Evolutionary conservation across 2,329 filamentous ascomycete species (phyloP).

Genomic region (Aspergillus sp.): DNA sequence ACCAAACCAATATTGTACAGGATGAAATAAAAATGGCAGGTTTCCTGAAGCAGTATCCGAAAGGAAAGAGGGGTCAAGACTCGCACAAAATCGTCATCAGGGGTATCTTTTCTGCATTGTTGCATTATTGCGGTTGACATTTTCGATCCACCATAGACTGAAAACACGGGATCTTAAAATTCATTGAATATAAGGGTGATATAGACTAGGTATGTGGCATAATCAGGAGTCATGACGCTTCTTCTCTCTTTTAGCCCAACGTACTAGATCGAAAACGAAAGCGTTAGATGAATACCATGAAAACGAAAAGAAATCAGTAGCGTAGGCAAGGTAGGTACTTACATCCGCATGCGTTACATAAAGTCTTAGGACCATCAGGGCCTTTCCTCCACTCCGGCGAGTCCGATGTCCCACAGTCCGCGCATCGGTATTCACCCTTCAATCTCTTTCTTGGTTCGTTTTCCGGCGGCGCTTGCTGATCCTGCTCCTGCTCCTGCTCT

Average conservation of each 20-base stretch:
- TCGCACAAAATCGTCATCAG: background rate
- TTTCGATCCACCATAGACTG: background rate
- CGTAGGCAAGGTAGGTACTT: slow-evolving; percentile 32
- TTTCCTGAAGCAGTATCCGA: background rate
- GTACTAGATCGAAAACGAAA: slow-evolving; percentile 39
- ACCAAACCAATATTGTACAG: background rate
- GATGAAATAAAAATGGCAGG: background rate
- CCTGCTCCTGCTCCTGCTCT: background rate
- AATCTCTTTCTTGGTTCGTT: slow-evolving; percentile 82
- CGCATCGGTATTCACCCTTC: slow-evolving; percentile 94
- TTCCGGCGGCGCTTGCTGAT: slow-evolving; percentile 48
- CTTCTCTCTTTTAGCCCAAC: slow-evolving; percentile 73
- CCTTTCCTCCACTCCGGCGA: slow-evolving; percentile 97
- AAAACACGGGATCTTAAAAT: background rate
- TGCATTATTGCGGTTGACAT: background rate
- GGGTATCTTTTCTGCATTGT: slow-evolving; percentile 9
- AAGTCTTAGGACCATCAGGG: slow-evolving; percentile 85
- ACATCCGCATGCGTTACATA: slow-evolving; percentile 95
- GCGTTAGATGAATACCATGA: background rate
- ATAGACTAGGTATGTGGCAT: background rate
- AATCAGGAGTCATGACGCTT: slow-evolving; percentile 50
- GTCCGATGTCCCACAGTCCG: slow-evolving; percentile 90
- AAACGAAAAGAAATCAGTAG: background rate
- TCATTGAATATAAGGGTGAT: background rate
- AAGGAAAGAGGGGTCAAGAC: background rate